Evolutionary conservation across 2,329 filamentous ascomycete genomes (phyloP).

Genomic region (Teratosphaeria pseudoeucalypti): DNA sequence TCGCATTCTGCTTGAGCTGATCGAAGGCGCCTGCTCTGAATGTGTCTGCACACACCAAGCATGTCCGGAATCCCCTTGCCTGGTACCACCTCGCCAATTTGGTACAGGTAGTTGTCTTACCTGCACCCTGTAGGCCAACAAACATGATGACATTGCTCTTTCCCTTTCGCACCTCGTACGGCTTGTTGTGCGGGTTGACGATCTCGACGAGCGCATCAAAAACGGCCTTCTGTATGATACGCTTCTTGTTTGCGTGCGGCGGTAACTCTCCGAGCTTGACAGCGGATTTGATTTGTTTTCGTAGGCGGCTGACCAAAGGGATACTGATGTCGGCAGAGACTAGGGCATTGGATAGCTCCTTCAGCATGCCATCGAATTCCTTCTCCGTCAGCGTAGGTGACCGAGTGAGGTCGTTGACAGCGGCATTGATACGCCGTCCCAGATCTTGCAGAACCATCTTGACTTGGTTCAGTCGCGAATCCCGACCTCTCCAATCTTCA

Average conservation of each 20-base stretch:
- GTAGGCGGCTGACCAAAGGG: constrained; percentile 77
- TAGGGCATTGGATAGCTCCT: constrained; percentile 92
- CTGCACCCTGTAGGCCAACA: constrained; percentile 91
- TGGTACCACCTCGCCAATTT: constrained; percentile 94
- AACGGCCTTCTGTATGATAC: constrained; percentile 92
- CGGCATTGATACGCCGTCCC: constrained; percentile 94
- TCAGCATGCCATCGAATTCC: constrained; percentile 96
- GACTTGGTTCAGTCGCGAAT: constrained; percentile 5
- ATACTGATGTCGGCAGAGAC: constrained; percentile 97
- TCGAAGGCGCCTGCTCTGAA: constrained; percentile 98
- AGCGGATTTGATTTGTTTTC: constrained; percentile 79
- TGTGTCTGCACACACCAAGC: constrained; percentile 92
- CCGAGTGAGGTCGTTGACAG: constrained; percentile 84
- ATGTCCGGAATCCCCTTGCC: constrained; percentile 82
- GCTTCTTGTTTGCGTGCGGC: constrained; percentile 92
- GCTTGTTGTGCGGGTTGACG: constrained; percentile 88
- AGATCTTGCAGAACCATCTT: constrained; percentile 97
- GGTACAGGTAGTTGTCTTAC: constrained; percentile 97
- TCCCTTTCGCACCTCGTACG: constrained; percentile 95
- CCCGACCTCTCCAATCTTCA: not conserved
- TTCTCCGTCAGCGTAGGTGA: constrained; percentile 94
- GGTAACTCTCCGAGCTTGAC: constrained; percentile 95
- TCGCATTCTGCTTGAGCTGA: constrained; percentile 97
- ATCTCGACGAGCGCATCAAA: constrained; percentile 94
- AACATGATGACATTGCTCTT: constrained; percentile 99